Base-by-base conservation (phyloP, 148 eudicot species). In the Vaccinium darrowii region DNA sequence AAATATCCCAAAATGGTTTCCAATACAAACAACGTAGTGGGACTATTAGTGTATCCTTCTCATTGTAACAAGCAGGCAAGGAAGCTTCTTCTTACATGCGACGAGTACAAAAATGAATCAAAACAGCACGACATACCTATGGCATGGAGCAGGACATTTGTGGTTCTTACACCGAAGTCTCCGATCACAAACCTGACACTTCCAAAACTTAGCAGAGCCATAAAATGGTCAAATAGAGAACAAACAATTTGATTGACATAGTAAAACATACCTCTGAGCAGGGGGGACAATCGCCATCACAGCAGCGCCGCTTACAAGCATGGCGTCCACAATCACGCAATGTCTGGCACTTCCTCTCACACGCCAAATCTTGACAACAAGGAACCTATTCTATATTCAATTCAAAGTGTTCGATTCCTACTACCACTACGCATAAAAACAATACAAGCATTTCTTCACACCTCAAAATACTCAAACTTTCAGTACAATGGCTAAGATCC, bases 121-220 rank as follows among this genome's bases (percentile, higher is more conserved):
- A 62, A 58, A 80, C 21, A 80, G n/a, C 43, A 71, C 39, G 56
- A 19, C 76, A 63, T 90, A 97, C 99, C 99, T 94, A 83, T 97
- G 99, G 87, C 99, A 97, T 62, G 99, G 99, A 80, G 99, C 86
- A 71, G 98, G 94, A 81, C 99, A 97, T 88, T 97, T 97, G 90
- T 97, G 99, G 87, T 97, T 97, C 89, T 90, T 89, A 88, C 99
- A 97, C 15, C 98, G 90, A 39, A 97, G 99, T 93, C 88, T 94
- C 94, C 95, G 89, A 80, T 92, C 99, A 91, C 99, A 97, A 62
- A 97, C 87, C 99, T 97, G 90, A 85, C 74, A 72, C 74, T 60
- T 83, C 50, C 53, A 76, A 82, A 77, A 30, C 75, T 65, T 36
- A 86, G 27, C 14, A 83, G 78, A 85, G 47, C 72, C 49, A 50